Conservation (phyloP, 441 rosid species). For the Breynia disticha region DNA sequence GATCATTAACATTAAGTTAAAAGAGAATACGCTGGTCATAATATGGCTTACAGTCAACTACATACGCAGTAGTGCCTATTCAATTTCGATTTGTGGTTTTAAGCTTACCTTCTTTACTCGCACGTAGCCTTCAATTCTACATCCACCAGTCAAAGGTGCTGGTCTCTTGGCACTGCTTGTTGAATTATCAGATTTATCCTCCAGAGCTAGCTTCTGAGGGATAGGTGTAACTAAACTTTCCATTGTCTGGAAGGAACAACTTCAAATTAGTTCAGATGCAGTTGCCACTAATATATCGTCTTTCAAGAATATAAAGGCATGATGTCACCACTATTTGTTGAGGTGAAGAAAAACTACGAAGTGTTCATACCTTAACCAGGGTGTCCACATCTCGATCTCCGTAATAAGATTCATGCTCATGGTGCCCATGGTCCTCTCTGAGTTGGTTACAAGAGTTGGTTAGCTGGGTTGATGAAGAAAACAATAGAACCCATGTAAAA, state of each 20-base stretch:
- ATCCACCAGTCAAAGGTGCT: constrained; percentile 91
- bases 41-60: no score
- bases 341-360: not conserved
- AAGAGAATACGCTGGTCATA: no score
- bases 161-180: constrained; percentile 46
- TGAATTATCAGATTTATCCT: constrained; percentile 33
- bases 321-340: not conserved
- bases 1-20: no score
- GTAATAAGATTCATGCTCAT: constrained; percentile 96
- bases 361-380: constrained; percentile 62
- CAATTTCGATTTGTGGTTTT: not conserved
- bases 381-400: constrained; percentile 96
- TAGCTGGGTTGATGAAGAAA: constrained; percentile 12
- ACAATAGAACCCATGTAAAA: not conserved
- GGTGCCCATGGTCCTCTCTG: constrained; percentile 97
- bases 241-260: constrained; percentile 55
- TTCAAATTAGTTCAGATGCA: constrained; percentile 9
- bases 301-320: not conserved
- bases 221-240: constrained; percentile 61
- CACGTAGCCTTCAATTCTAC: constrained; percentile 94
- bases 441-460: no score
- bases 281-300: not conserved
- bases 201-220: constrained; percentile 43
- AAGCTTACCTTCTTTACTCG: constrained; percentile 86
- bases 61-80: not conserved